phyloP scores from a whole-genome alignment of 192 early-diverging fungal genomes.

The Backusella tuberculispora region DNA sequence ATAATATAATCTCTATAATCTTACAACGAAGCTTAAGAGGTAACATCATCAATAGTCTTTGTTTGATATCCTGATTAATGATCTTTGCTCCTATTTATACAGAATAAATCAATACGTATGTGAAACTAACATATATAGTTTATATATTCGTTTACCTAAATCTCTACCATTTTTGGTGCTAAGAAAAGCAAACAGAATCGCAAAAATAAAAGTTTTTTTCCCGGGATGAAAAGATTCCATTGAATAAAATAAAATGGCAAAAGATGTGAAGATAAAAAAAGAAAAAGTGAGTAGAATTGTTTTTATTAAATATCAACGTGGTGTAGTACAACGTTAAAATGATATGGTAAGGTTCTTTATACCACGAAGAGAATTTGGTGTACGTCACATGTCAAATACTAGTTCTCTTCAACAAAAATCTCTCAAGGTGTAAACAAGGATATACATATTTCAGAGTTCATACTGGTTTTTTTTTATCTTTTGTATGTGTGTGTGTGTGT shows the following conservation, averaged over 20 bases:
- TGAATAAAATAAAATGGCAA: neutral
- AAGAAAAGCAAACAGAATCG: constrained; percentile 4
- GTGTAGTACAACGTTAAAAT: neutral
- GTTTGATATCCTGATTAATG: constrained; percentile 5
- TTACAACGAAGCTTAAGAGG: neutral
- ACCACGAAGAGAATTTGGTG: neutral
- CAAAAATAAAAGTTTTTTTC: constrained; percentile 6
- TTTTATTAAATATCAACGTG: neutral
- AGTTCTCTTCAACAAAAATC: neutral
- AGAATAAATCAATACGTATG: neutral
- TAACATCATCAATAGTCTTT: neutral
- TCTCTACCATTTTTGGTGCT: constrained; percentile 6
- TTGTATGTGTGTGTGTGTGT: too few relatives aligned
- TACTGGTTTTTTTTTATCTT: too few relatives aligned
- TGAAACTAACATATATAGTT: too few relatives aligned
- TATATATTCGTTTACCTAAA: neutral
- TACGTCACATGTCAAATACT: neutral
- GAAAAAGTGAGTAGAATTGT: neutral
- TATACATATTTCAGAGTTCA: too few relatives aligned
- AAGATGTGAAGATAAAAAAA: neutral
- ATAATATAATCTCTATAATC: neutral
- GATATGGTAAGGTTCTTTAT: neutral
- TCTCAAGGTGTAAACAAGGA: too few relatives aligned
- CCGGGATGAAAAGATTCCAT: constrained; percentile 8
- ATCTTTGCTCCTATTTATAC: neutral